Base-by-base conservation (phyloP, 306 rosid species). In the Hylodesmum podocarpum region DNA sequence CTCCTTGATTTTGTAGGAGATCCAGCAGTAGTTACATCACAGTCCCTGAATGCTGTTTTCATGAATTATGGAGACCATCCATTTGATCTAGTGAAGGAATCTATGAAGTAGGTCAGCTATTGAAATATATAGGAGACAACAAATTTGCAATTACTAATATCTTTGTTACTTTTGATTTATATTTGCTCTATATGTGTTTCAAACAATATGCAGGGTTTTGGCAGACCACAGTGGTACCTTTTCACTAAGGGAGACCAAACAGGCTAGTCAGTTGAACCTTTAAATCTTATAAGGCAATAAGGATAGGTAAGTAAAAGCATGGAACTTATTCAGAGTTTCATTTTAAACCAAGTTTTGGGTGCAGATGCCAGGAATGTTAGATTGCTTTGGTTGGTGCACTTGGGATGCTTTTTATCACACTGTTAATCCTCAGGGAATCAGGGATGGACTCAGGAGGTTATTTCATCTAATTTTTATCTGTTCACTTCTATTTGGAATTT, bases 301-400 rank as follows among this genome's bases (percentile, higher is more conserved):
- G 14, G 63, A 36, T 36, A 33, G 24, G 33, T 51, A 49, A 70
- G 46, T 70, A 10, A 71, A 34, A 33, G 12, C 33, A 14, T 29
- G 44, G 12, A 33, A 18, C 47, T 33, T 33, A 29, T 50, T 49
- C 16, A 5, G 12, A 49, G 18, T 49, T 50, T 71, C 22, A 53
- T 36, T 33, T 14, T 14, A 24, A 36, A 12, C 14, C 51, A 44
- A 9, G 22, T 12, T 49, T 71, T 71, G 7, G 24, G 9, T 71
- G 51, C 66, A 71, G 76, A 71, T 71, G 76, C 66, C 76, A 21
- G 39, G 51, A 24, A 53, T 71, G 50, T 71, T 71, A 36, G 76
- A 71, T 53, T 71, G 76, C 51, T 71, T 34, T 51, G 65, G 76
- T 33, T 71, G 65, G 76, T 71, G 76, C 65, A 71, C 76, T 71